A percentile compares a stretch with the other conserved stretches of the same genome.
Evolutionary conservation across 768 basidiomycete genomes (phyloP).

Genomic region (Daedaleopsis sinensis): DNA sequence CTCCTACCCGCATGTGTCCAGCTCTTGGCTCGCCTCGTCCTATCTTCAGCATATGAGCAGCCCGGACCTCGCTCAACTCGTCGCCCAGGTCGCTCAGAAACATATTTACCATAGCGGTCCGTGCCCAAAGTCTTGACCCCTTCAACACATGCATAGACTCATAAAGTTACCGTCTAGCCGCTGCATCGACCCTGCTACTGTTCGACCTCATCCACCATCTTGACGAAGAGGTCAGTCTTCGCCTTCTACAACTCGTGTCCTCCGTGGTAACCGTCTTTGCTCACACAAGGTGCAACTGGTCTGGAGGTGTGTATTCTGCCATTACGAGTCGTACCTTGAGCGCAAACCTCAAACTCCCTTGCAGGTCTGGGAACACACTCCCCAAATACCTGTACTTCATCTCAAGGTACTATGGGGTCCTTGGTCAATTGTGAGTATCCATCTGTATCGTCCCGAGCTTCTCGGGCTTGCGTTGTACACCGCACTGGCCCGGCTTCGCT

Average conservation of each 20-base stretch:
- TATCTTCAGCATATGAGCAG: no score
- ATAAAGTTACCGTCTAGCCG: background rate
- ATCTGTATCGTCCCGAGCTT: background rate
- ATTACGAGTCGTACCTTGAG: background rate
- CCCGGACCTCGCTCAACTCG: no score
- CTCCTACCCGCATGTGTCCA: no score
- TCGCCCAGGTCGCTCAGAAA: no score
- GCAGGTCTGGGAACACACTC: conserved; percentile 7
- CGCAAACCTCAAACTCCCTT: background rate
- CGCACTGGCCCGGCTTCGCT: background rate
- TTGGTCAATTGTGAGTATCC: conserved; percentile 5
- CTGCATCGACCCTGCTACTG: background rate
- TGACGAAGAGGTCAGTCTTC: background rate
- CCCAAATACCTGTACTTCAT: conserved; percentile 17
- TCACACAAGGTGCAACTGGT: background rate
- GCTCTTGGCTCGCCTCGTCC: no score
- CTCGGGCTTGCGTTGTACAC: background rate
- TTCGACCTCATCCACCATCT: background rate
- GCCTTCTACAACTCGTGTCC: background rate
- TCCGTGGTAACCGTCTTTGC: background rate
- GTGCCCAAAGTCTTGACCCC: no score
- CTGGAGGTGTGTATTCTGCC: background rate
- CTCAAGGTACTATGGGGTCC: conserved; percentile 11
- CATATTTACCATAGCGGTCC: no score
- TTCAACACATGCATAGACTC: no score